Evolutionary conservation across 805 yeast species (phyloP).

Genomic region (Diddensiella transvaalensis): DNA sequence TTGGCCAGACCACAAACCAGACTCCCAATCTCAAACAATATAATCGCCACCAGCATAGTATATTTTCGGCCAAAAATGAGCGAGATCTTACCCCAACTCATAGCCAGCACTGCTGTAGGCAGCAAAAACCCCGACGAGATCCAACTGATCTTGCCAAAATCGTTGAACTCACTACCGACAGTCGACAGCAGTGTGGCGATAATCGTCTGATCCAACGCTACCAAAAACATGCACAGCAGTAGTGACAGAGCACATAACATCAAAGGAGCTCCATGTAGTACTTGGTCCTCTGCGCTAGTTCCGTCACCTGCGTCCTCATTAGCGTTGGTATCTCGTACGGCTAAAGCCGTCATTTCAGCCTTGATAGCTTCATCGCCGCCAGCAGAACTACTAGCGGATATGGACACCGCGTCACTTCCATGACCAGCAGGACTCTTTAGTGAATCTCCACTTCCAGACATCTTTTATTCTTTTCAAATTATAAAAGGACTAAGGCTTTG

Average conservation of each 20-base stretch:
- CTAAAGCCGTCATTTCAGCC: too few relatives aligned
- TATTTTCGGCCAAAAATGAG: conserved; percentile 43
- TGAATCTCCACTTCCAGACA: too few relatives aligned
- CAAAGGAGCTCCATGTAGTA: conserved; percentile 22
- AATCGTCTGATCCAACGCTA: conserved; percentile 49
- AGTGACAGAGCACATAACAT: conserved; percentile 19
- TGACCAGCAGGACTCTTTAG: too few relatives aligned
- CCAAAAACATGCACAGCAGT: conserved; percentile 22
- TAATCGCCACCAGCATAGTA: conserved; percentile 38
- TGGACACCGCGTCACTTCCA: too few relatives aligned
- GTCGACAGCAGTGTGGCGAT: conserved; percentile 51
- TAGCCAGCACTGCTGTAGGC: conserved; percentile 62
- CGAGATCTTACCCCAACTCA: conserved; percentile 58
- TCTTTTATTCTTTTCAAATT: too few relatives aligned
- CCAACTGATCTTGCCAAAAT: conserved; percentile 48
- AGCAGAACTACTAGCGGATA: too few relatives aligned
- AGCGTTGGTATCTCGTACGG: not conserved
- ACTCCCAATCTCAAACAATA: conserved; percentile 42
- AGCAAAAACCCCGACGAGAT: conserved; percentile 61
- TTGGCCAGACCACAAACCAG: conserved; percentile 41
- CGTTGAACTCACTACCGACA: conserved; percentile 51
- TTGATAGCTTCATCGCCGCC: too few relatives aligned
- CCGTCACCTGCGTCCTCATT: conserved; percentile 25
- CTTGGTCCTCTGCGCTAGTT: conserved; percentile 22
- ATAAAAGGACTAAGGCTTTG: too few relatives aligned